Evolutionary conservation across 768 basidiomycete species (phyloP).

Genomic region (Galerina sulciceps): DNA sequence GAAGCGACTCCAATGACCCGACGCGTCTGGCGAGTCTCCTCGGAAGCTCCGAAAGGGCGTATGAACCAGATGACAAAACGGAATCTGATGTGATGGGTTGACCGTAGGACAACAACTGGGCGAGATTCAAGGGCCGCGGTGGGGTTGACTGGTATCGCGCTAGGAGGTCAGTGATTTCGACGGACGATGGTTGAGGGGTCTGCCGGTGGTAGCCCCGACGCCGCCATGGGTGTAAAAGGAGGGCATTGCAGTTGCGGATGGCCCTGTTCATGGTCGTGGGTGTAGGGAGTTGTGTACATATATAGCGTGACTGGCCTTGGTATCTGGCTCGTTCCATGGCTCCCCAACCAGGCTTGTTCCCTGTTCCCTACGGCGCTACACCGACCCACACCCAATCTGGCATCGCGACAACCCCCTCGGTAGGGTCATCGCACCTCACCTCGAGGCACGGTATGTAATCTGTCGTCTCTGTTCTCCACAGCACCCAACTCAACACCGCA

Average conservation of each 20-base stretch:
- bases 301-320: too few relatives aligned
- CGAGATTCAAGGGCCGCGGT: constrained; percentile 73
- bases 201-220: constrained; percentile 28
- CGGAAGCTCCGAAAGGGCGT: constrained; percentile 78
- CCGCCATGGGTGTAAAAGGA: not conserved
- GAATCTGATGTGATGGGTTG: constrained; percentile 74
- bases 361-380: constrained; percentile 55
- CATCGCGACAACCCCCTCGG: constrained; percentile 16
- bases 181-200: constrained; percentile 49
- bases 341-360: constrained; percentile 72
- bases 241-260: not conserved
- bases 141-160: constrained; percentile 65
- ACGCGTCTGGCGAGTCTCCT: constrained; percentile 76
- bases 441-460: constrained; percentile 17
- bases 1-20: constrained; percentile 72
- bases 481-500: constrained; percentile 5
- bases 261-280: too few relatives aligned
- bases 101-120: constrained; percentile 75
- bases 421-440: constrained; percentile 3
- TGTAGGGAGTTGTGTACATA: too few relatives aligned
- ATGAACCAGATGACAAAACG: constrained; percentile 73
- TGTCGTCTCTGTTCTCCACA: constrained; percentile 4
- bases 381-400: constrained; percentile 23
- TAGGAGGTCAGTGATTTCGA: constrained; percentile 62
- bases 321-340: constrained; percentile 45